A percentile compares a stretch with the other conserved stretches of the same genome.
phyloP scores from a whole-genome alignment of 2,329 filamentous ascomycete genomes.

The Pyrenophora tritici-repentis region DNA sequence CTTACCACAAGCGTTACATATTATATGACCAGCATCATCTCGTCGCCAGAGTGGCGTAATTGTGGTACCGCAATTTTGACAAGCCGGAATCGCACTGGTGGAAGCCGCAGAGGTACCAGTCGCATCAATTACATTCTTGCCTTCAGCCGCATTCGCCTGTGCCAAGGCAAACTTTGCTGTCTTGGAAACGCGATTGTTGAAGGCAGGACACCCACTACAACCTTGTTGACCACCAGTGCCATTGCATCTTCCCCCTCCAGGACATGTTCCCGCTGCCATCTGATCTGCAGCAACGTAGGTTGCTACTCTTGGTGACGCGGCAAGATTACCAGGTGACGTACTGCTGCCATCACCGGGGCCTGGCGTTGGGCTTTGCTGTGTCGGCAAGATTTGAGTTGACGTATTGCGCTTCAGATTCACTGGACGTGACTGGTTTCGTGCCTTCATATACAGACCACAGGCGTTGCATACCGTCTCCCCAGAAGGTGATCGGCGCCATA shows the following conservation, averaged over 20 bases:
- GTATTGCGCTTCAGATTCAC: slow-evolving; percentile 85
- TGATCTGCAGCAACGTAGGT: slow-evolving; percentile 80
- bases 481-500: slow-evolving; percentile 92
- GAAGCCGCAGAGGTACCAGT: slow-evolving; percentile 28
- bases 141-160: slow-evolving; percentile 41
- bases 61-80: slow-evolving; percentile 95
- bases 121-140: slow-evolving; percentile 17
- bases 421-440: slow-evolving; percentile 86
- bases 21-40: slow-evolving; percentile 92
- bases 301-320: slow-evolving; percentile 54
- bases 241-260: slow-evolving; percentile 92
- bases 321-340: slow-evolving; percentile 47
- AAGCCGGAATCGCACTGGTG: slow-evolving; percentile 76
- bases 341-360: slow-evolving; percentile 47
- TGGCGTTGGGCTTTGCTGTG: slow-evolving; percentile 50
- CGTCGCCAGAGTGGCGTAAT: slow-evolving; percentile 95
- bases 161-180: slow-evolving; percentile 71
- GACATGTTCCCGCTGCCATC: slow-evolving; percentile 82
- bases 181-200: slow-evolving; percentile 95
- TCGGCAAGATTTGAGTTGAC: slow-evolving; percentile 36
- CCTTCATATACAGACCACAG: slow-evolving; percentile 92
- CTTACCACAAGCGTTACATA: slow-evolving; percentile 97
- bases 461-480: slow-evolving; percentile 97
- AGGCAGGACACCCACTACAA: slow-evolving; percentile 94
- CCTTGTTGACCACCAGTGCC: slow-evolving; percentile 94